These are phyloP conservation scores for Xylaria venustula DNA, from an alignment of 495 filamentous ascomycete species.

Conservation along the genomic window DNA sequence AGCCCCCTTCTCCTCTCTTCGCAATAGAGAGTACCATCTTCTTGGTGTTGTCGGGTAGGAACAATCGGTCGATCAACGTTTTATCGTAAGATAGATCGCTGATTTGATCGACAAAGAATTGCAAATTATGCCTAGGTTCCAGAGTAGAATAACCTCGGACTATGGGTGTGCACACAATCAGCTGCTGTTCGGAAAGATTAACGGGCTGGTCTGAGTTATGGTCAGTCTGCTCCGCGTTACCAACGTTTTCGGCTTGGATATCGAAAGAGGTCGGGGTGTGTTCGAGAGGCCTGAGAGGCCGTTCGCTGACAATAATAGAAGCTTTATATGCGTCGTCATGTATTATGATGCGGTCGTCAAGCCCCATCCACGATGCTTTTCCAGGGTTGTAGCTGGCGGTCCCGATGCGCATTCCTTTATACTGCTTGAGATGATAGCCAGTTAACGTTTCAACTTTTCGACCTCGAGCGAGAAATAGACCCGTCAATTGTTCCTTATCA, in stretches of 20 bases:
- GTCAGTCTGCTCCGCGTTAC: background rate
- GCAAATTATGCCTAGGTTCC: conserved; percentile 45
- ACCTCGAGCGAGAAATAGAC: conserved; percentile 45
- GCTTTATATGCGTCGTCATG: background rate
- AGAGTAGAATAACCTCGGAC: conserved; percentile 46
- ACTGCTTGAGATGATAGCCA: conserved; percentile 62
- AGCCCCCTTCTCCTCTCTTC: conserved; percentile 43
- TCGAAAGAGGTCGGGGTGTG: background rate
- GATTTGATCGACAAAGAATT: conserved; percentile 36
- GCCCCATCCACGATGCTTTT: background rate
- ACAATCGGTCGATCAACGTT: conserved; percentile 54
- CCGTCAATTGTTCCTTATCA: conserved; percentile 37
- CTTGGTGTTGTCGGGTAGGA: conserved; percentile 52
- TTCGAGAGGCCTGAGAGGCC: background rate
- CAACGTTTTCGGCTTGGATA: background rate
- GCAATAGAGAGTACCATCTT: conserved; percentile 54
- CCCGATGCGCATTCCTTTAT: conserved; percentile 45
- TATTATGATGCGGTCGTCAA: background rate
- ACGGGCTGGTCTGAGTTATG: background rate
- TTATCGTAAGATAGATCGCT: conserved; percentile 50
- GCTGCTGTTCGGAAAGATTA: conserved; percentile 45
- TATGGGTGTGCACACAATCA: conserved; percentile 38
- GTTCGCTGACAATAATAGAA: background rate
- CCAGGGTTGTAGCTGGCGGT: background rate
- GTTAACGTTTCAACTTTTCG: conserved; percentile 49